Evolutionary conservation across 2,329 filamentous ascomycete genomes (phyloP), one percentile per base, ranked within the genome.

Genomic region (Thelonectria rubi): DNA sequence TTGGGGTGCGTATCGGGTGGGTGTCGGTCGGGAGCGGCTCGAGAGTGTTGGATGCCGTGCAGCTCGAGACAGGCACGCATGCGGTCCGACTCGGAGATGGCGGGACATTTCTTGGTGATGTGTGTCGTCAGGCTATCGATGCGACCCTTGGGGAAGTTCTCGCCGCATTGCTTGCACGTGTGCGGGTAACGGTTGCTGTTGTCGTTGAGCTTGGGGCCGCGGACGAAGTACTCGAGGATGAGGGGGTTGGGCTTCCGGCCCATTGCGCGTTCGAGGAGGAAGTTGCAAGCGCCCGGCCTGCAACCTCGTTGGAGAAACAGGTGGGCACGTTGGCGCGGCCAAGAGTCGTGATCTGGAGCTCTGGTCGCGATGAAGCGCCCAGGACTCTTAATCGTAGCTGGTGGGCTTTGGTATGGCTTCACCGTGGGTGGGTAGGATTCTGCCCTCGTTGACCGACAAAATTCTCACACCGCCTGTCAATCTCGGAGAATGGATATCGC

Each of bases 111-210:
- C 76, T 94, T 95, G 55, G 92, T 89, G 58, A 97, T 84, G 74
- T 97, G 94, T 64, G 85, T 89, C 45, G 88, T 91, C 63, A 97
- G 79, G 70, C 88, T 92, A 73, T 97, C 94, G 72, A 92, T 90
- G 64, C 94, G 88, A 63, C 94, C 94, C 75, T 97, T 97, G 65
- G 92, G 91, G 65, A 97, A 97, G 76, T 91, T 90, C 78, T 95
- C 91, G 68, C 92, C 92, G 76, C 93, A 97, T 67, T 88, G 85
- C 77, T 91, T 94, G 86, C 93, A 97, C 12, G 91, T 95, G 74
- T 97, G 92, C 70, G 92, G 89, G 74, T 97, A 97, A 60, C 94
- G 88, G 77, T 97, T 97, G 81, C 92, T 95, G 66, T 91, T 90
- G 79, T 97, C 93, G 74, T 90, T 88, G 71, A 97, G 85, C 79